Conservation (phyloP, 805 yeast genomes). For the Candida krabiensis region DNA sequence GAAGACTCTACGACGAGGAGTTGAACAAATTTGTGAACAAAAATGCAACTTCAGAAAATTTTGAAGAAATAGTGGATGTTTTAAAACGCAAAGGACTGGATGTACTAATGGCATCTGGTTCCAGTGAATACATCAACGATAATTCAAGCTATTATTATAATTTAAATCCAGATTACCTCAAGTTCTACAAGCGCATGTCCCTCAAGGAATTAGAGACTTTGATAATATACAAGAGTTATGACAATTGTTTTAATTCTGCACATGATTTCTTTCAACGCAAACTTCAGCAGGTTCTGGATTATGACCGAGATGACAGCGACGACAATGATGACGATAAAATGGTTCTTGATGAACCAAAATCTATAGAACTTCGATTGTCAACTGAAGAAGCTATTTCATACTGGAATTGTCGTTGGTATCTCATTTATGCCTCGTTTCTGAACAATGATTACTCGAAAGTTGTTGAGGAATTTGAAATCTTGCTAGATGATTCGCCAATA, state of each 20-base stretch:
- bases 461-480: conserved; percentile 20
- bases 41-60: conserved; percentile 7
- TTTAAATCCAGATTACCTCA: conserved; percentile 18
- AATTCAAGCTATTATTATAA: conserved; percentile 19
- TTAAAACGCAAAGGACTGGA: conserved; percentile 13
- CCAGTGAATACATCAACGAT: conserved; percentile 22
- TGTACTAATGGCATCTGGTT: conserved; percentile 17
- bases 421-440: conserved; percentile 26
- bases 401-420: conserved; percentile 32
- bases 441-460: conserved; percentile 24
- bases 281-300: conserved; percentile 21
- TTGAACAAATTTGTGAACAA: conserved; percentile 5
- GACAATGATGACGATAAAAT: conserved; percentile 19
- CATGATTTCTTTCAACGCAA: conserved; percentile 18
- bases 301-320: conserved; percentile 19
- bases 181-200: conserved; percentile 11
- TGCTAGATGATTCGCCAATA: conserved; percentile 12
- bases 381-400: conserved; percentile 25
- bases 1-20: conserved; percentile 10
- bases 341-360: conserved; percentile 10
- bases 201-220: conserved; percentile 19
- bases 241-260: conserved; percentile 13
- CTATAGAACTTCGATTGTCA: conserved; percentile 4
- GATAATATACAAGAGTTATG: conserved; percentile 21
- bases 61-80: conserved; percentile 11